Evolutionary conservation across 2,329 filamentous ascomycete species (phyloP), one percentile per base, ranked within the genome.

Genomic region (Pseudohalonectria lignicola): DNA sequence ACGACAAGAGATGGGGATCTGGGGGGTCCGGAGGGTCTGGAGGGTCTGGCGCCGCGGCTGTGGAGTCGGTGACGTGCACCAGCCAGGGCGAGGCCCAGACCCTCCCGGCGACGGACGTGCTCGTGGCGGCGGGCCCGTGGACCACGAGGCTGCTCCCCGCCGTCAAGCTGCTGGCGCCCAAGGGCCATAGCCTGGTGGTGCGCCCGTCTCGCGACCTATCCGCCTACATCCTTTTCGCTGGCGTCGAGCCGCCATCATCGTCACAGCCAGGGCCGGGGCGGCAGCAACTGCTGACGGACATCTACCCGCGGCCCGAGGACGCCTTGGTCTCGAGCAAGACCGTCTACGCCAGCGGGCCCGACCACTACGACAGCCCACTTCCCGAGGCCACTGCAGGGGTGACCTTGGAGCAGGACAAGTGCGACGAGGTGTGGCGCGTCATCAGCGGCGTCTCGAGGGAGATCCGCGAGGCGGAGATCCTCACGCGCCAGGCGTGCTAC

Each of bases 171-270:
- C 69, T 71, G 41, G 70, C 74, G 2, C 50, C 79, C 36, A 62
- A 76, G 18, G 76, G 77, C 5, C 77, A 82, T 51, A 80, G 75
- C 49, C 74, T 82, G 31, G 74, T 81, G 1, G 23, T 26, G 23
- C 23, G 23, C n/a, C n/a, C n/a, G n/a, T n/a, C n/a, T n/a, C 23
- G 23, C 23, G 23, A 26, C 23, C 23, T 26, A 26, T 26, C 23
- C 7, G 8, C 23, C 7, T 12, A 26, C 23, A 26, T 26, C 23
- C 23, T 26, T 8, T 26, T 26, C 23, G 23, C 23, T 12, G 12
- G 12, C n/a, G n/a, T n/a, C n/a, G n/a, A n/a, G n/a, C n/a, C n/a
- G n/a, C n/a, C n/a, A n/a, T n/a, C n/a, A n/a, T n/a, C n/a, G n/a
- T n/a, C n/a, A n/a, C n/a, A n/a, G n/a, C n/a, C n/a, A n/a, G n/a